Base-by-base conservation (phyloP, 2,329 filamentous ascomycete species). In the Aspergillus piperis region DNA sequence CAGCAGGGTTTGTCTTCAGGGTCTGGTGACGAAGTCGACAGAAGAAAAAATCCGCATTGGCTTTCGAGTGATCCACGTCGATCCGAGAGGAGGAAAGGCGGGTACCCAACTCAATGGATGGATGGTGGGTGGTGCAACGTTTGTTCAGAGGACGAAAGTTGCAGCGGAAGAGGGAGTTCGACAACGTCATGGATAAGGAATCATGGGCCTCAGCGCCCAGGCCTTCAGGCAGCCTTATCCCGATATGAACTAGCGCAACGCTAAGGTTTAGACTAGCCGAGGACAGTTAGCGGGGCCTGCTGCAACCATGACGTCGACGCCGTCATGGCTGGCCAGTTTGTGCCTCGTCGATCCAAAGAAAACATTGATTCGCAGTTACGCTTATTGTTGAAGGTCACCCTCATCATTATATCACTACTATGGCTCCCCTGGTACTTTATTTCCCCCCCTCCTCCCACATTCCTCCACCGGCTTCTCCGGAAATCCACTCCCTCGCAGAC, bases 221-320 rank as follows among this genome's bases (percentile, higher is more conserved):
- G 11, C 36, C 17, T 36, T 58, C 64, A 64, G 61, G 60, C 47
- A 38, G 19, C 19, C 41, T 19, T 44, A 44, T 25, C 67, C 65
- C 2, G 7, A 64, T 66, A 0, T 3, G 61, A 70, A 2, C 39
- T 72, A 71, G 65, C 13, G 48, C 2, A 1, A 1, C 13, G 49
- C 57, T 62, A 62, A 44, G 59, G 62, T 66, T 50, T 7, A 42
- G 30, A 54, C 71, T 71, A 73, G 61, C 54, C 68, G 51, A 54
- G 52, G 62, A 32, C 53, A 59, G 69, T 58, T 68, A 69, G 68
- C 60, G 58, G 57, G 60, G 60, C 57, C 53, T 53, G n/a, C 62
- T 66, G 63, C 65, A 70, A 70, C 60, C 52, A 75, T 75, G 73
- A 75, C 73, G 72, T 74, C 66, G 69, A 71, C 68, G 73, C 70